Base-by-base conservation (phyloP, 1,284 basidiomycete species). In the Ustanciosporium gigantosporum region DNA sequence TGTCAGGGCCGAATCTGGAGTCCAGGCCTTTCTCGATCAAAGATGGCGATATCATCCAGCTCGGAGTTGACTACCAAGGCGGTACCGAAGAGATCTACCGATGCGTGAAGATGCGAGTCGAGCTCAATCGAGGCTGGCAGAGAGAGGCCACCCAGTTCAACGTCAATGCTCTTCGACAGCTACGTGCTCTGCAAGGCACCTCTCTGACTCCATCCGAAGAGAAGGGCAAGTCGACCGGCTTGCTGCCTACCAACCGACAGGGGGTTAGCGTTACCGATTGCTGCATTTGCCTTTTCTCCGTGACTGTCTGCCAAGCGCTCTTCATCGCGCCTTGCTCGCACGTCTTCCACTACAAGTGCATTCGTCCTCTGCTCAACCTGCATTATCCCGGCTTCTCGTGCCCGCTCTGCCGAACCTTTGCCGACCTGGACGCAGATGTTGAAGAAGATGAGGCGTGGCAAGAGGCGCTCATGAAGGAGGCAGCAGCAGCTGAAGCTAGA, bases 331-430 rank as follows among this genome's bases (percentile, higher is more conserved):
- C 76, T 0, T 79, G 73, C 70, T 94, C 91, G 5, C 94, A 97
- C 79, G 88, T 93, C 0, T 96, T 95, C 82, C 94, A 96, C 80
- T 97, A 90, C 85, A 97, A 97, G 79, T 98, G 95, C 79, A 94
- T 98, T 65, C 86, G 91, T 0, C 93, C 92, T 0, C 82, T 97
- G 15, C 83, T 98, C 34, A 84, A 88, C 67, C 68, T 72, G 25
- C 92, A 97, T 79, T 86, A 94, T 70, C 91, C 94, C 0, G 89
- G 90, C 3, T 98, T 98, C 80, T 90, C 87, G 6, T 98, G 94
- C 71, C 95, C 94, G 0, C 84, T 98, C 7, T 98, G 94, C 79
- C 68, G 80, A 11, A 78, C 77, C 4, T 95, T 90, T 76, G 91
- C 91, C 11, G 90, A 97, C 76, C 84, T 98, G 13, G 92, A 97